A percentile compares a stretch with the other conserved stretches of the same genome.
phyloP scores from a whole-genome alignment of 2,329 filamentous ascomycete genomes.

The Calonectria leucothoes region DNA sequence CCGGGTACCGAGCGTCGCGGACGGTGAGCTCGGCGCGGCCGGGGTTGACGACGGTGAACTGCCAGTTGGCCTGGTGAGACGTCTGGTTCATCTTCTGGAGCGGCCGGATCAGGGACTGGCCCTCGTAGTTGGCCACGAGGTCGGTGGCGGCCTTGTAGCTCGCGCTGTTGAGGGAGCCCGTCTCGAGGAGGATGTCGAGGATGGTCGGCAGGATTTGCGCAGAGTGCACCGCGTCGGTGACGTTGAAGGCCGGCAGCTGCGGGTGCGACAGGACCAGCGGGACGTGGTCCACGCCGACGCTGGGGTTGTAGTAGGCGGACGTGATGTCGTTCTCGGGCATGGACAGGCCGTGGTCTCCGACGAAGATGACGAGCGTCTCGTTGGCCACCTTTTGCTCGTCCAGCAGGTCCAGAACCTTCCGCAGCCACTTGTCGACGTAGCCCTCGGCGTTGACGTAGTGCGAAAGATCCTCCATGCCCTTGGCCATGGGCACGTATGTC shows the following conservation, averaged over 20 bases:
- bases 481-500: conserved; percentile 40
- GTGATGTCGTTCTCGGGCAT: conserved; percentile 3
- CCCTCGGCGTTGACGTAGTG: background rate
- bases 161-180: background rate
- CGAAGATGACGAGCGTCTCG: background rate
- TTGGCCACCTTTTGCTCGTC: background rate
- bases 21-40: conserved; percentile 41
- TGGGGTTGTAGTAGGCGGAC: conserved; percentile 1
- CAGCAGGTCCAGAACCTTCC: background rate
- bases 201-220: background rate
- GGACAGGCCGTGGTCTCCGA: background rate
- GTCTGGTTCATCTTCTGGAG: background rate
- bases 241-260: background rate
- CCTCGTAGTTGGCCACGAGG: background rate
- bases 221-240: background rate
- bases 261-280: background rate
- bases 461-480: conserved; percentile 32
- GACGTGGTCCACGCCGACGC: background rate
- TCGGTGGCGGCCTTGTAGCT: background rate
- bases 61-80: background rate
- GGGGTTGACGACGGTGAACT: conserved; percentile 42
- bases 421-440: background rate
- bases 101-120: background rate
- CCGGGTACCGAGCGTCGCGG: conserved; percentile 32
- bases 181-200: background rate